These are phyloP conservation scores for Gossypium trilobum DNA, from an alignment of 441 rosid species.

Conservation along the genomic window DNA sequence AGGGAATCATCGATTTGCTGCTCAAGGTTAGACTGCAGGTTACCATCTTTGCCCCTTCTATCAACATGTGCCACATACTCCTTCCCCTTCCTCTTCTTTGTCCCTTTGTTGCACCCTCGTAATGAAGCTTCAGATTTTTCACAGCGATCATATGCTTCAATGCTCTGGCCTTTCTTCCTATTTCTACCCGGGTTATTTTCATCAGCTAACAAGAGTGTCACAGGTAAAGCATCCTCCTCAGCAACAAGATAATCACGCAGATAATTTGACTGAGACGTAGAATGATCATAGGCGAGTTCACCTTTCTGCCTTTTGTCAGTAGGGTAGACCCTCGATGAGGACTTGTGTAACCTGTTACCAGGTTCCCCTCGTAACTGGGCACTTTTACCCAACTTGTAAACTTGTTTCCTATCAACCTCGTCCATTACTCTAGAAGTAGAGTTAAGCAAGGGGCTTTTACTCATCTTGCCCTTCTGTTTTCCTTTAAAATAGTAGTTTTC, in stretches of 20 bases:
- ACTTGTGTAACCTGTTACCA: conserved; percentile 34
- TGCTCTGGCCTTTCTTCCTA: conserved; percentile 46
- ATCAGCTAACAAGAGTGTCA: conserved; percentile 31
- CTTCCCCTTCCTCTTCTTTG: conserved; percentile 68
- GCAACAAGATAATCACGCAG: conserved; percentile 28
- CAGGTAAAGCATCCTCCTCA: conserved; percentile 46
- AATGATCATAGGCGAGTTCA: conserved; percentile 18
- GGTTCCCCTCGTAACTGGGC: conserved; percentile 43
- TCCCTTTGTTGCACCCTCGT: conserved; percentile 41
- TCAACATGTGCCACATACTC: conserved; percentile 40
- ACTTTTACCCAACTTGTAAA: conserved; percentile 34
- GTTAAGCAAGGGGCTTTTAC: conserved; percentile 37
- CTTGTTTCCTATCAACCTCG: conserved; percentile 34
- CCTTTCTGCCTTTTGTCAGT: conserved; percentile 49
- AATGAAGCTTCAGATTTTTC: conserved; percentile 48
- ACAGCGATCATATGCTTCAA: conserved; percentile 36
- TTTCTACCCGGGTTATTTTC: conserved; percentile 33
- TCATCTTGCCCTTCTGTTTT: conserved; percentile 67
- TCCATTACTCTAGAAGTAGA: conserved; percentile 38
- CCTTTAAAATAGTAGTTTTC: conserved; percentile 42
- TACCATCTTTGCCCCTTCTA: conserved; percentile 38
- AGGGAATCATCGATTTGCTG: conserved; percentile 38
- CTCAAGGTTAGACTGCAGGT: conserved; percentile 33
- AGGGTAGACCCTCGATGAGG: conserved; percentile 42
- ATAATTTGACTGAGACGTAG: conserved; percentile 7